Evolutionary conservation across 306 rosid species (phyloP), one percentile per base, ranked within the genome.

Genomic region (Inga laurina): DNA sequence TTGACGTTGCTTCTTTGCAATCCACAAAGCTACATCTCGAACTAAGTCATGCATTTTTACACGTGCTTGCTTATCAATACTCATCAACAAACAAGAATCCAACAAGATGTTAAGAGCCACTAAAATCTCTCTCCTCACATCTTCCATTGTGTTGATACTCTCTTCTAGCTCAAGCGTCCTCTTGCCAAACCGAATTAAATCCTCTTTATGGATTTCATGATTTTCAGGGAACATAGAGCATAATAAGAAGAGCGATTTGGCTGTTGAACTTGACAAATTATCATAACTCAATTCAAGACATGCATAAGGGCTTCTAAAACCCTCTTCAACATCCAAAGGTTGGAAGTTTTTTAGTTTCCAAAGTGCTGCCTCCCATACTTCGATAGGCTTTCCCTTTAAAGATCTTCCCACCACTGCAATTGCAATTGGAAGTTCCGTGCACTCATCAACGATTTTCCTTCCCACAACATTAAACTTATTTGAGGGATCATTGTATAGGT

Each of bases 41-140:
- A 69, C 69, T 13, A 79, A 1, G 13, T 79, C 56, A 52, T 79
- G 77, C 76, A 79, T 39, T 52, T 37, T 79, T 13, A 79, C 77
- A 22, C 8, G 4, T 0, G 10, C 52, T 14, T 4, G 5, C 0
- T 0, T 0, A 9, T 0, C 7, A 0, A 5, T 61, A n/a, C 5
- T 2, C 67, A 61, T 22, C 11, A 79, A 19, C 30, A 79, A 24
- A 69, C 27, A 79, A 52, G 30, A 69, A 52, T 79, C 68, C 4
- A 35, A 7, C 6, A 79, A 66, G 13, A 1, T 15, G 10, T 69
- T 5, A 2, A 79, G 0, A 12, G 68, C 43, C 3, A 0, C 56
- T 21, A 0, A 2, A 22, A 79, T 54, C n/a, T 68, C 39, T 4
- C 1, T 0, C 43, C 82, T 51, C 12, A 32, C 24, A 0, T 52